Base-by-base conservation (phyloP, 1,284 basidiomycete species). In the Cutaneotrichosporon arboriforme region DNA sequence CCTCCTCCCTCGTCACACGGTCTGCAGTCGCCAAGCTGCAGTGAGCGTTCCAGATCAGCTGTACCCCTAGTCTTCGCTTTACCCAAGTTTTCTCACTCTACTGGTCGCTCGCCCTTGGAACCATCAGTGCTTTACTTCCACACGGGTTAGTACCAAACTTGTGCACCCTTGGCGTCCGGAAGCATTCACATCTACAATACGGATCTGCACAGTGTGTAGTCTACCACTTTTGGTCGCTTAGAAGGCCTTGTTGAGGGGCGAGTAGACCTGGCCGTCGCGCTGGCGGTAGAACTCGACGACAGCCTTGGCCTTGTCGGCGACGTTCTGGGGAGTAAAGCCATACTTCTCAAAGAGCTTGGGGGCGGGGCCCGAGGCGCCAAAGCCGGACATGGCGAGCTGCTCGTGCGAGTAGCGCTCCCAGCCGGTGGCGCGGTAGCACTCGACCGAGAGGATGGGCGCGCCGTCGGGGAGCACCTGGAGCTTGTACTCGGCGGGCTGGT, bases 311-410 rank as follows among this genome's bases (percentile, higher is more conserved):
- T 90, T 80, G 51, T 75, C 74, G 47, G 90, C 87, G 65, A 96
- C 85, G 75, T 89, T 84, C 82, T 68, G 43, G 26, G 67, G 67
- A 49, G 88, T 91, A 70, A 93, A 80, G 38, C 86, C 89, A 68
- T 91, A 90, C 77, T 66, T 53, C 45, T 55, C 51, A 49, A 55
- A 94, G 15, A 92, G 86, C 78, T 92, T 81, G 73, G 83, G 81
- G 74, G 89, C 92, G 17, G 92, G 91, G 45, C 86, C 92, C 40
- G 90, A 94, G 33, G 88, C 84, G 73, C 92, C 92, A 84, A 87
- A 93, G 22, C 78, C 80, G 52, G 79, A 73, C 57, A 93, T 77
- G 71, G 90, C 90, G 63, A 81, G 87, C 80, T 88, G 85, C 81
- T 91, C 88, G 72, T 93, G 90, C 63, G 85, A 84, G 80, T 89